Evolutionary conservation across 108 stramenopile species (phyloP), one percentile per base, ranked within the genome.

Genomic region (Pseudonitzschia multiseries): DNA sequence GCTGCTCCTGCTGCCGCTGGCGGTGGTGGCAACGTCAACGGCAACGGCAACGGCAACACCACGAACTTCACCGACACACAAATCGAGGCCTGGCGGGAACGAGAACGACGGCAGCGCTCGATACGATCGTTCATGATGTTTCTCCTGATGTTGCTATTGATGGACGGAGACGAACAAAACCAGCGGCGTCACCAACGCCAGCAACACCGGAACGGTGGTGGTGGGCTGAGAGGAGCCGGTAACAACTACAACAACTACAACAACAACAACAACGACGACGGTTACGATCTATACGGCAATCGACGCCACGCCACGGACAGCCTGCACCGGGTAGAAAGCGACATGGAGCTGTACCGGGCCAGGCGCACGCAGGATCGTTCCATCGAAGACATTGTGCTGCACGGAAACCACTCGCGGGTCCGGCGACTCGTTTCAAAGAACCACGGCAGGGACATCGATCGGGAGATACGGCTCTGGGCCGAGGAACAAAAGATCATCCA

Each of bases 71-170:
- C 53, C 71, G 56, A 61, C 41, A 21, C 63, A 14, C 72, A 73
- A 36, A 24, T 44, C 33, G 48, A 44, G 33, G 32, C 12, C 27
- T 90, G 89, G 88, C 74, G 85, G 46, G 89, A 92, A 74, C 91
- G 86, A 0, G 91, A 94, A 72, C 89, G 87, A 29, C 75, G 93
- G 20, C 91, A 90, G 57, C 83, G 93, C 43, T 83, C 86, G 2
- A 51, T 92, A 12, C 88, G 91, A 5, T 74, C 89, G 63, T 69
- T 92, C 21, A 81, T 91, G 80, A 91, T 94, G 89, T 86, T 94
- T 69, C 71, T 94, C 26, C 76, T 92, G 68, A 76, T 92, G 68
- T 77, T 94, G 33, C 41, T 92, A 0, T 67, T 94, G 29, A 94
- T 92, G 93, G 93, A 94, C 56, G 89, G 88, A 24, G 93, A 94